Conservation (phyloP, 805 yeast genomes). For the Nakazawaea ishiwadae region DNA sequence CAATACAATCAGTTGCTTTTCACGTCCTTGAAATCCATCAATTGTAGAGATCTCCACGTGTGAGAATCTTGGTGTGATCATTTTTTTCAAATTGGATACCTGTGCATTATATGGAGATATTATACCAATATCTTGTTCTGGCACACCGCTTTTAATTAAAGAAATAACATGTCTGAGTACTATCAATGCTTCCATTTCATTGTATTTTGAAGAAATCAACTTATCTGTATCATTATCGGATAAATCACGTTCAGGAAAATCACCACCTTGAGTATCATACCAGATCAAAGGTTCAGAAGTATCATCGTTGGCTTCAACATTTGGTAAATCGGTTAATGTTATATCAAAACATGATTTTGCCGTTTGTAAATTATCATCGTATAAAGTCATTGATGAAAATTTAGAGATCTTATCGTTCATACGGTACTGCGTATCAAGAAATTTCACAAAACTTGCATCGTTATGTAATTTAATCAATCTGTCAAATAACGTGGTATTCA, state of each 20-base stretch:
- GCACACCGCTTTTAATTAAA: constrained; percentile 49
- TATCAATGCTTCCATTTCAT: constrained; percentile 69
- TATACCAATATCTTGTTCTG: constrained; percentile 62
- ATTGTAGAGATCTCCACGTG: constrained; percentile 79
- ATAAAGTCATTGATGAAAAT: constrained; percentile 67
- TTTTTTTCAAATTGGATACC: constrained; percentile 53
- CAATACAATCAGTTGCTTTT: constrained; percentile 79
- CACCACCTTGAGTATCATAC: constrained; percentile 94
- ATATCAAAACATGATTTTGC: constrained; percentile 50
- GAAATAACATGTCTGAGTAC: constrained; percentile 52
- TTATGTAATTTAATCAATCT: constrained; percentile 51
- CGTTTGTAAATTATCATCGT: constrained; percentile 59
- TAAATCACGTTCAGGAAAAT: constrained; percentile 58
- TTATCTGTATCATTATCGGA: constrained; percentile 20
- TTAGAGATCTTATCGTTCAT: constrained; percentile 79
- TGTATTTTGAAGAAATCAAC: constrained; percentile 55
- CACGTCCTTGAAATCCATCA: constrained; percentile 97
- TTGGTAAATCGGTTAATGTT: constrained; percentile 50
- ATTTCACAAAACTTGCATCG: constrained; percentile 41
- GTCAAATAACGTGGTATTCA: constrained; percentile 77
- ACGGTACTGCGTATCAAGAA: constrained; percentile 79
- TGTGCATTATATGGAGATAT: constrained; percentile 93
- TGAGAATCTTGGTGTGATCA: constrained; percentile 31
- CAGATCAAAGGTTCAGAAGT: constrained; percentile 59
- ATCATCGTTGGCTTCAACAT: constrained; percentile 45